Conservation (phyloP, 163 green algal species). For the Volvox carteri region DNA sequence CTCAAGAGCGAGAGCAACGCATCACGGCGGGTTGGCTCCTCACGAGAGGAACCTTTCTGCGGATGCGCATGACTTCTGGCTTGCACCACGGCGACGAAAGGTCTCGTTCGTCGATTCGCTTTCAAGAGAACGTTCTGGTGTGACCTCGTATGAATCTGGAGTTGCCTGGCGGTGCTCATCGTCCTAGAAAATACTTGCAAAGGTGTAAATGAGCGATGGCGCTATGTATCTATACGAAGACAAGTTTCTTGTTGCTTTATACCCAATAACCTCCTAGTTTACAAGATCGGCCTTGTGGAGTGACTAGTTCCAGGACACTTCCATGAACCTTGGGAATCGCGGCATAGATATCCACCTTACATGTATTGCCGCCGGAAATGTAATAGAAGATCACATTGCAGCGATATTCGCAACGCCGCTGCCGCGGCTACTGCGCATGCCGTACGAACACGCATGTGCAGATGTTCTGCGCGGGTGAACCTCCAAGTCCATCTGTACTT, state of each 20-base stretch:
- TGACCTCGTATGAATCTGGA: neutral
- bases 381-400: neutral
- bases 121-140: neutral
- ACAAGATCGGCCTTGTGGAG: neutral
- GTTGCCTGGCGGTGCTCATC: constrained; percentile 11
- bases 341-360: neutral
- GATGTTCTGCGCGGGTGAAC: neutral
- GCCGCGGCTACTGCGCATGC: neutral
- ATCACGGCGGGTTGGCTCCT: constrained; percentile 29
- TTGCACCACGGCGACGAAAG: constrained; percentile 3
- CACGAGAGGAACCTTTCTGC: neutral
- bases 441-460: neutral
- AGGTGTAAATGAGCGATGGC: too few species aligned
- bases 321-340: neutral
- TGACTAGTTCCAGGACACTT: too few species aligned
- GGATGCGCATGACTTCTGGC: neutral
- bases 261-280: neutral
- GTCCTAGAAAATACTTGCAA: neutral
- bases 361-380: neutral
- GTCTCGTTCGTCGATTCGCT: neutral
- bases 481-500: neutral
- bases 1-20: constrained; percentile 3
- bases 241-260: too few species aligned
- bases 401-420: neutral
- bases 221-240: too few species aligned